phyloP scores from a whole-genome alignment of 441 rosid species.

The Hura crepitans region DNA sequence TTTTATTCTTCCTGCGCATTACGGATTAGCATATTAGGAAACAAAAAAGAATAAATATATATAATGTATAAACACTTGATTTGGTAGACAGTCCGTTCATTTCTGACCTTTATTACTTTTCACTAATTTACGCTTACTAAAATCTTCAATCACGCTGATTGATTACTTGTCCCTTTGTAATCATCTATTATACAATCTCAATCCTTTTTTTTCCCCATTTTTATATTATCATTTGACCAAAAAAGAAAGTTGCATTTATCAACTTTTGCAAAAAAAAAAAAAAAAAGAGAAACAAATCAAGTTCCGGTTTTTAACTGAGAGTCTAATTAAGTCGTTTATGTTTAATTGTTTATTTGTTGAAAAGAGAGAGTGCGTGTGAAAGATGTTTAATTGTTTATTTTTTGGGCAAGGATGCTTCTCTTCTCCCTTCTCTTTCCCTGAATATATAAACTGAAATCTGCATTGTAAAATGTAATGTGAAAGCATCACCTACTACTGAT shows the following conservation, averaged over 20 bases:
- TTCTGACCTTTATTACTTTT: slow-evolving; percentile 9
- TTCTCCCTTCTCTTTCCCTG: slow-evolving; percentile 36
- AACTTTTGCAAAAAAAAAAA: background rate
- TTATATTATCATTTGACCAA: slow-evolving; percentile 12
- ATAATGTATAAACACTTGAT: too few relatives aligned
- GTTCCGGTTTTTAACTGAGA: background rate
- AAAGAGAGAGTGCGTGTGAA: slow-evolving; percentile 2
- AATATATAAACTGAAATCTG: slow-evolving; percentile 21
- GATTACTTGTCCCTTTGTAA: slow-evolving; percentile 8
- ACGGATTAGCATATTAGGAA: too few relatives aligned
- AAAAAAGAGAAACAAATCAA: background rate
- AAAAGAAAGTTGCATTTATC: slow-evolving; percentile 1
- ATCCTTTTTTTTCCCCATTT: background rate
- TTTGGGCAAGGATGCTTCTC: too few relatives aligned
- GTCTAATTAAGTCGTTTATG: slow-evolving; percentile 21
- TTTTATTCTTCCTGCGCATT: too few relatives aligned
- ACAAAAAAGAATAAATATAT: too few relatives aligned
- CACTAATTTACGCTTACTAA: slow-evolving; percentile 24
- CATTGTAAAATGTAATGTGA: slow-evolving; percentile 30
- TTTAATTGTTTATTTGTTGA: slow-evolving; percentile 26
- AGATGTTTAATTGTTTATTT: too few relatives aligned
- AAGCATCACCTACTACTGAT: slow-evolving; percentile 54
- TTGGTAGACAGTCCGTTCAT: too few relatives aligned
- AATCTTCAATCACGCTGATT: slow-evolving; percentile 25
- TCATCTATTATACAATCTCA: slow-evolving; percentile 9